phyloP scores from a whole-genome alignment of 2,329 filamentous ascomycete genomes.

The Bipolaris victoriae region DNA sequence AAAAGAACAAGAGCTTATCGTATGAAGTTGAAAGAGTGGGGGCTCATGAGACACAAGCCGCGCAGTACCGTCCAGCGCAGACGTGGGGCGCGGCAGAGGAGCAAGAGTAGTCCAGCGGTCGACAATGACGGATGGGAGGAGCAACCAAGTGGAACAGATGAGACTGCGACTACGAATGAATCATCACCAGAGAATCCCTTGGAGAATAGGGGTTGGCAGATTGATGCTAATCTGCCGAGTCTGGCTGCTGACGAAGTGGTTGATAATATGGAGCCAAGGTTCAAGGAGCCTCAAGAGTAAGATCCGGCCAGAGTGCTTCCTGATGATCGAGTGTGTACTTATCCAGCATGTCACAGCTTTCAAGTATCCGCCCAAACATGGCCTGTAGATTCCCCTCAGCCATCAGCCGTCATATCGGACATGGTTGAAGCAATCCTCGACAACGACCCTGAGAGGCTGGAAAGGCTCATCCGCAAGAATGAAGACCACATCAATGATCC shows the following conservation, averaged over 20 bases:
- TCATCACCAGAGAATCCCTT: not conserved
- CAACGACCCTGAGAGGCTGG: slow-evolving; percentile 32
- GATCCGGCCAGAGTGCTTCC: not conserved
- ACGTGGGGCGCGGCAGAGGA: slow-evolving; percentile 2
- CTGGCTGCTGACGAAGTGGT: not conserved
- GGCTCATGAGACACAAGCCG: slow-evolving; percentile 35
- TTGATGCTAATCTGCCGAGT: slow-evolving; percentile 7
- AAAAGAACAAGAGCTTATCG: slow-evolving; percentile 45
- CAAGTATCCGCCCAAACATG: slow-evolving; percentile 21
- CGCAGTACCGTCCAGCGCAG: slow-evolving; percentile 11
- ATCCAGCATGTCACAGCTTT: slow-evolving; percentile 18
- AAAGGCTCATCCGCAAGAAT: slow-evolving; percentile 33
- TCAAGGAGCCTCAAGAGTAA: slow-evolving; percentile 20
- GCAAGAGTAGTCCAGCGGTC: slow-evolving; percentile 2
- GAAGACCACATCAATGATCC: slow-evolving; percentile 37
- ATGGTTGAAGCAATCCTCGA: slow-evolving; percentile 40
- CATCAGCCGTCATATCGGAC: slow-evolving; percentile 28
- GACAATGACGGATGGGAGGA: slow-evolving; percentile 11
- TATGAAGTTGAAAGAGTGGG: slow-evolving; percentile 48
- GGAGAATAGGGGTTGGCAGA: slow-evolving; percentile 17
- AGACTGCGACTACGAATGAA: slow-evolving; percentile 3
- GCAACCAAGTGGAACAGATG: slow-evolving; percentile 11
- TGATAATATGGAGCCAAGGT: slow-evolving; percentile 15
- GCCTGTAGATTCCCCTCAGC: slow-evolving; percentile 17
- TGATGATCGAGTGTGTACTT: not conserved